A percentile compares a stretch with the other conserved stretches of the same genome.
Evolutionary conservation across 164 flowering plant species (phyloP).

Genomic region (Berberis vulgaris): DNA sequence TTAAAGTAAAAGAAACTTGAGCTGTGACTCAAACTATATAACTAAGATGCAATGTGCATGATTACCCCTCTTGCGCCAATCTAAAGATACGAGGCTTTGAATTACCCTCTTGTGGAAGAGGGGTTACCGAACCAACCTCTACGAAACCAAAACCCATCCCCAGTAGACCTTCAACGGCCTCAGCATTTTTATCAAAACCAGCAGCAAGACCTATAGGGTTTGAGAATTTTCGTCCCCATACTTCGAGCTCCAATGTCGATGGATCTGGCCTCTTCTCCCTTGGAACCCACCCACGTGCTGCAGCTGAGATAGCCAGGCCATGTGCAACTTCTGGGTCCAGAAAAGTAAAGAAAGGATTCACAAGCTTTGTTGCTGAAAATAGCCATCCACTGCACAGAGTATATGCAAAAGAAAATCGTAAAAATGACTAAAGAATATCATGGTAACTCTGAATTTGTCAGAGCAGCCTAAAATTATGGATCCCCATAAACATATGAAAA

Average conservation of each 20-base stretch:
- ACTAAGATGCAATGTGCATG: constrained; percentile 16
- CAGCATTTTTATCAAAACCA: constrained; percentile 99
- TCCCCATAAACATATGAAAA: too few species aligned
- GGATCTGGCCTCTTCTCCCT: constrained; percentile 92
- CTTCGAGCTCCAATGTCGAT: constrained; percentile 58
- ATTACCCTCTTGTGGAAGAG: constrained; percentile 96
- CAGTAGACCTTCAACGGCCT: constrained; percentile 89
- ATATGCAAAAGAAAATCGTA: background rate
- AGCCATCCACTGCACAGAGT: constrained; percentile 82
- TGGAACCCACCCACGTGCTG: constrained; percentile 95
- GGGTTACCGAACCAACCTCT: constrained; percentile 97
- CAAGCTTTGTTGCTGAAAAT: constrained; percentile 87
- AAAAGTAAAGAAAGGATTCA: constrained; percentile 94
- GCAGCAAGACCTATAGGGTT: constrained; percentile 98
- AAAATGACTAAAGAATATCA: background rate
- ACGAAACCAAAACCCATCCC: constrained; percentile 96
- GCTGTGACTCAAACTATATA: background rate
- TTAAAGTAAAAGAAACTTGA: background rate
- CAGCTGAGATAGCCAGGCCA: constrained; percentile 71
- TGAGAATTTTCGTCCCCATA: constrained; percentile 94
- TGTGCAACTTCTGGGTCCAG: constrained; percentile 91
- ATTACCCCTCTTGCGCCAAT: constrained; percentile 78
- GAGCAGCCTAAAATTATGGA: too few species aligned
- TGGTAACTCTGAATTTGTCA: background rate
- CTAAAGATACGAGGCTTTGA: constrained; percentile 94